Percentiles rank a stretch among this genome's conserved stretches.
These are phyloP conservation scores for Colletotrichum tofieldiae DNA, from an alignment of 2,329 filamentous ascomycete species.

Conservation along the genomic window DNA sequence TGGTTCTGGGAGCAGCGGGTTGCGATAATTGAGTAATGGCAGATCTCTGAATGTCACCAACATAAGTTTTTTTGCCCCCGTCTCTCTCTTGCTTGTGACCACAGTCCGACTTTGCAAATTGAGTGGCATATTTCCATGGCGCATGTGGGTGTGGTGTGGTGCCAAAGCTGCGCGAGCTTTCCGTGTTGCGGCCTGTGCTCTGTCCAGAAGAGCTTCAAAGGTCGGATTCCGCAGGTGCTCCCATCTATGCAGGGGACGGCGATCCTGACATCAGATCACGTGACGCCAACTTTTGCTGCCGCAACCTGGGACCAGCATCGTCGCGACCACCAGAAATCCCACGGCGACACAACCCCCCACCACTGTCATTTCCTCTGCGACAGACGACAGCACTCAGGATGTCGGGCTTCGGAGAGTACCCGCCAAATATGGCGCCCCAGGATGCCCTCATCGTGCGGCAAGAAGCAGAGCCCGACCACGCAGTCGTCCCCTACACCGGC, in stretches of 20 bases:
- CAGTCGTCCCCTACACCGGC: slow-evolving; percentile 77
- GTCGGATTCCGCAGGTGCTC: background rate
- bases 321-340: slow-evolving; percentile 19
- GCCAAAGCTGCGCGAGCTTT: slow-evolving; percentile 5
- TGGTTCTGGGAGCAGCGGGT: slow-evolving; percentile 40
- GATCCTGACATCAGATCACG: slow-evolving; percentile 43
- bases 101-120: background rate
- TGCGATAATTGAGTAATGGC: slow-evolving; percentile 45
- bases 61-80: too few species aligned
- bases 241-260: slow-evolving; percentile 14
- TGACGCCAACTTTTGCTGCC: slow-evolving; percentile 32
- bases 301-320: slow-evolving; percentile 24
- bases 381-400: slow-evolving; percentile 56
- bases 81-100: too few species aligned
- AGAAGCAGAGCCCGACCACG: slow-evolving; percentile 70
- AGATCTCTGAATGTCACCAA: slow-evolving; percentile 21
- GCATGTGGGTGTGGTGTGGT: background rate
- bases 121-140: background rate
- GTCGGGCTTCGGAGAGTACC: slow-evolving; percentile 75
- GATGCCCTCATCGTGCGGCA: slow-evolving; percentile 75
- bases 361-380: slow-evolving; percentile 28
- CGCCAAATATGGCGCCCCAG: slow-evolving; percentile 76
- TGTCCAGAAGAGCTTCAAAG: background rate
- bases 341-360: slow-evolving; percentile 32
- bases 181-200: background rate